Base-by-base conservation (phyloP, 2,329 filamentous ascomycete species). In the Penicillium sp. region DNA sequence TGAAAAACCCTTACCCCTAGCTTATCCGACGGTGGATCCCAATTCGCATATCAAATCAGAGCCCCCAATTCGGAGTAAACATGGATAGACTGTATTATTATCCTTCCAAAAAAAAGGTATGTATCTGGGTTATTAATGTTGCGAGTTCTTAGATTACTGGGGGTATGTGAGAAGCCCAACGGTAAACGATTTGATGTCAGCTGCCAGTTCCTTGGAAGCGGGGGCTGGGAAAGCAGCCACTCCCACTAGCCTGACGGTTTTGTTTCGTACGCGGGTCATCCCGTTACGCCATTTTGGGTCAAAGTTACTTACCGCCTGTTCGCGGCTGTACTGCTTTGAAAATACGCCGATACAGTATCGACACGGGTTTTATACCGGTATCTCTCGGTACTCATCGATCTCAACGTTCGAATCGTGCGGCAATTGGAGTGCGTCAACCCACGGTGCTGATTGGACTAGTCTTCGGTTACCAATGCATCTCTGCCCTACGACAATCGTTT, bases 241-340 rank as follows among this genome's bases (percentile, higher is more conserved):
- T 22, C 22, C 32, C 14, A 29, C 11, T 27, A 36, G 34, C 24
- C 36, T 13, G 1, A 36, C 34, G 34, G 13, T 36, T 36, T 36
- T 7, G 18, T 42, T 39, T 41, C 13, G 51, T 52, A 57, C 55
- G 46, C 61, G 61, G 61, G 53, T 63, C 58, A 58, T 64, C 56
- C 61, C 60, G 61, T 39, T 55, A 50, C 44, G 41, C 45, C 36
- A 22, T 22, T 56, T 60, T n/a, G 3, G 45, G 45, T 38, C 18
- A 24, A 45, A 18, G 36, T 45, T 27, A 41, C 31, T 36, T 48
- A 48, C 45, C 18, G 13, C 18, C 11, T 18, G 18, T 45, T 38
- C 18, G 2, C 31, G 3, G 27, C 8, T 27, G 24, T 50, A 16
- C 39, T 11, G 22, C 13, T 8, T 21, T 41, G 21, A 10, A 38